phyloP scores from a whole-genome alignment of 805 yeast genomes.

The Crinitomyces ghanaensis region DNA sequence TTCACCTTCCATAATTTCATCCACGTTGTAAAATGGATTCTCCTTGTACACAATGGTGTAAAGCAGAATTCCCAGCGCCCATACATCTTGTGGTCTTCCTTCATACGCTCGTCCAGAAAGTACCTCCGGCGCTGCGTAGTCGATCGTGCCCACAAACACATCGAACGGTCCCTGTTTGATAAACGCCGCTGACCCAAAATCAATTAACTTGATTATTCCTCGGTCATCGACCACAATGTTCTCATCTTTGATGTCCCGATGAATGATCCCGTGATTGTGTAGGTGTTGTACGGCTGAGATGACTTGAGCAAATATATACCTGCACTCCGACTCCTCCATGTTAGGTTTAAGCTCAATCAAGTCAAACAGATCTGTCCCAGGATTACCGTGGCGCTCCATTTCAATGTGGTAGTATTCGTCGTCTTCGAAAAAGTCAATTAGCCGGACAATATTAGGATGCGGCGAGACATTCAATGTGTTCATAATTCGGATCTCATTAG shows the following conservation, averaged over 20 bases:
- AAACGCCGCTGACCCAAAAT: conserved; percentile 93
- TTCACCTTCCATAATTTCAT: conserved; percentile 89
- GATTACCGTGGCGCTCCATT: conserved; percentile 80
- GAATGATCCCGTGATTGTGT: conserved; percentile 79
- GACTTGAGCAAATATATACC: conserved; percentile 66
- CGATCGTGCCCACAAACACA: conserved; percentile 94
- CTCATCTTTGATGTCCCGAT: conserved; percentile 92
- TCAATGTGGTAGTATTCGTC: conserved; percentile 80
- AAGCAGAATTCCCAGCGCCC: conserved; percentile 90
- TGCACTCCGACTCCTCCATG: conserved; percentile 71
- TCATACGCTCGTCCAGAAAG: conserved; percentile 77
- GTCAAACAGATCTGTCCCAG: conserved; percentile 89
- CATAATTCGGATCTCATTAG: conserved; percentile 93
- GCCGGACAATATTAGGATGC: conserved; percentile 76
- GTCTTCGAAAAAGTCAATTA: conserved; percentile 90
- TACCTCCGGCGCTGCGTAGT: conserved; percentile 97
- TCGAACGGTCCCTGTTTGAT: conserved; percentile 88
- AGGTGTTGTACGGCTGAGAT: conserved; percentile 70
- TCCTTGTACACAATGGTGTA: conserved; percentile 88
- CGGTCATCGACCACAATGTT: conserved; percentile 72
- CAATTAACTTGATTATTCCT: conserved; percentile 76
- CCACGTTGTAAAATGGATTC: conserved; percentile 91
- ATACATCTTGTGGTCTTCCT: conserved; percentile 91
- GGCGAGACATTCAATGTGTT: conserved; percentile 53
- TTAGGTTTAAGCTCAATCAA: conserved; percentile 74